Conservation (phyloP, 2,329 filamentous ascomycete species). For the Ascochyta pisi region DNA sequence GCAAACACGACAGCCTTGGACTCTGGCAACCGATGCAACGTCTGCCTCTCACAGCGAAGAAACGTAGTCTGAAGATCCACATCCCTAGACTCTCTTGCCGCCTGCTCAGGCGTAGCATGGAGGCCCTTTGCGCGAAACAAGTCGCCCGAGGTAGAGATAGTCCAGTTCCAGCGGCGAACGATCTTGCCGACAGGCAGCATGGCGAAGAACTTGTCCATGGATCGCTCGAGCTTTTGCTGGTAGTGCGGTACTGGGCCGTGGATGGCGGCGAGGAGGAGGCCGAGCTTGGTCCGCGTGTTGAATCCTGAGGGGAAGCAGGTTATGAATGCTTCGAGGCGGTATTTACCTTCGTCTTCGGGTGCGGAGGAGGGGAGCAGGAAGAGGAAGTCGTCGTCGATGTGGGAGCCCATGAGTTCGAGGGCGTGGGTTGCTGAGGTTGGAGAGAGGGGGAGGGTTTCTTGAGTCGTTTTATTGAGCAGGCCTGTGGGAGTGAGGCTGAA, state of each 20-base stretch:
- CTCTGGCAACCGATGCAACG: slow-evolving; percentile 64
- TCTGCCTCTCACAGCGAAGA: slow-evolving; percentile 67
- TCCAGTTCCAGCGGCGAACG: slow-evolving; percentile 65
- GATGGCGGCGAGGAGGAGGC: slow-evolving; percentile 60
- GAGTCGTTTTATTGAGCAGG: slow-evolving; percentile 56
- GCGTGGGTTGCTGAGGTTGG: slow-evolving; percentile 48
- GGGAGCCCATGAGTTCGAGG: slow-evolving; percentile 57
- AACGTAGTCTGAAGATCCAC: slow-evolving; percentile 54
- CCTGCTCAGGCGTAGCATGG: slow-evolving; percentile 51
- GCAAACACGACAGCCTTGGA: slow-evolving; percentile 64
- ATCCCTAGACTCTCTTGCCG: slow-evolving; percentile 36
- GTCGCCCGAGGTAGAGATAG: slow-evolving; percentile 50
- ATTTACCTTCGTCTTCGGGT: slow-evolving; percentile 48
- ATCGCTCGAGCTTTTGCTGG: slow-evolving; percentile 60
- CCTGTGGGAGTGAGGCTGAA: slow-evolving; percentile 51
- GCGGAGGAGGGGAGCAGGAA: slow-evolving; percentile 58
- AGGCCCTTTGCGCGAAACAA: slow-evolving; percentile 53
- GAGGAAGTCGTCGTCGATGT: slow-evolving; percentile 67
- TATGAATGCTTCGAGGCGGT: slow-evolving; percentile 63
- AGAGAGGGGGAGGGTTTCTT: slow-evolving; percentile 51
- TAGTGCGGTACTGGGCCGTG: slow-evolving; percentile 67
- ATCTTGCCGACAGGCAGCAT: slow-evolving; percentile 60
- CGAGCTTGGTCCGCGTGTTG: slow-evolving; percentile 62
- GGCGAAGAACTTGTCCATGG: slow-evolving; percentile 69
- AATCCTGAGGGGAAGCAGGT: slow-evolving; percentile 67